These are phyloP conservation scores for Taiwanofungus camphoratus DNA, from an alignment of 1,284 basidiomycete genomes.

Conservation along the genomic window DNA sequence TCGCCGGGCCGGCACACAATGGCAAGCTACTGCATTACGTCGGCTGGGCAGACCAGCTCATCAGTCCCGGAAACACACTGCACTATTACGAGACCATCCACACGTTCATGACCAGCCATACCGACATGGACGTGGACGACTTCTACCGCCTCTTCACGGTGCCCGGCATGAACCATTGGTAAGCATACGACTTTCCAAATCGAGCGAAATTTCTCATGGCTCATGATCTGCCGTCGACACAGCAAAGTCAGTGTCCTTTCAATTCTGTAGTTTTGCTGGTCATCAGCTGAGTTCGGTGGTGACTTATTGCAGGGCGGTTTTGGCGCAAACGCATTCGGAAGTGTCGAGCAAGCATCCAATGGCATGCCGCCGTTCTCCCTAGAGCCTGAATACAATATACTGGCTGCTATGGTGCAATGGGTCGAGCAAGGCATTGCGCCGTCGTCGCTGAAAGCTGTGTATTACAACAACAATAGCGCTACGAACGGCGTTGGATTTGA, in stretches of 20 bases:
- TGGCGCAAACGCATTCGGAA: constrained; percentile 18
- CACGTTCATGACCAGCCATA: constrained; percentile 20
- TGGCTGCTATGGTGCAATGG: constrained; percentile 34
- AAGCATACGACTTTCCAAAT: too few relatives aligned
- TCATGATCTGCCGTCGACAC: too few relatives aligned
- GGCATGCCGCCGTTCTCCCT: constrained; percentile 11
- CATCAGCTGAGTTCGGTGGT: too few relatives aligned
- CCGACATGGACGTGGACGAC: constrained; percentile 24
- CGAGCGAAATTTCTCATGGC: too few relatives aligned
- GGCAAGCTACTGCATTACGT: constrained; percentile 29
- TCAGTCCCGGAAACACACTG: constrained; percentile 13
- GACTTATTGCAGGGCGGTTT: constrained; percentile 18
- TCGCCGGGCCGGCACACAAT: constrained; percentile 21
- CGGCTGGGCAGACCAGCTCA: too few relatives aligned
- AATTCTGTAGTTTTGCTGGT: too few relatives aligned
- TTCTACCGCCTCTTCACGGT: constrained; percentile 37
- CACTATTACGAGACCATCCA: constrained; percentile 31
- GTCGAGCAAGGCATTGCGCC: constrained; percentile 32
- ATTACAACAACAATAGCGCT: constrained; percentile 14
- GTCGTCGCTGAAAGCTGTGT: constrained; percentile 22
- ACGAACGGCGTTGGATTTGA: constrained; percentile 16
- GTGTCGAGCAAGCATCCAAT: constrained; percentile 9
- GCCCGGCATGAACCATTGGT: constrained; percentile 38
- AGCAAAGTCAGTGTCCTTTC: too few relatives aligned
- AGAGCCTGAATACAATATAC: constrained; percentile 28